Conservation (phyloP, 169 alveolate species). For the Babesia ovis region DNA sequence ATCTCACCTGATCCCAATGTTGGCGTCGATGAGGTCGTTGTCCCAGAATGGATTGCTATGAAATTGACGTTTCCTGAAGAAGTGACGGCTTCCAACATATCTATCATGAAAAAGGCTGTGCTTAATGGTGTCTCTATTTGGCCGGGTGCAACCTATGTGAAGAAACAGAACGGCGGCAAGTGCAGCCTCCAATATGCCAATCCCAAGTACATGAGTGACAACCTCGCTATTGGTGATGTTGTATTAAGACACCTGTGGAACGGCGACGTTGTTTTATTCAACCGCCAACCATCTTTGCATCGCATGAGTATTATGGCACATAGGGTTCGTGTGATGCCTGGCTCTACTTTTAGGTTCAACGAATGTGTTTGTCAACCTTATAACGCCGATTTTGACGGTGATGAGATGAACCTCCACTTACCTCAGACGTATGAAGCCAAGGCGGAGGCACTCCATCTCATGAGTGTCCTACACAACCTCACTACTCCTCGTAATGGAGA, state of each 20-base stretch:
- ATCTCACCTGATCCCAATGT: constrained; percentile 99
- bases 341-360: constrained; percentile 95
- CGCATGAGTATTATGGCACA: constrained; percentile 97
- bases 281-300: constrained; percentile 98
- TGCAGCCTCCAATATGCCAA: constrained; percentile 84
- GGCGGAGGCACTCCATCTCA: constrained; percentile 92
- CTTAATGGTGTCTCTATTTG: constrained; percentile 90
- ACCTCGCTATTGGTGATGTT: constrained; percentile 89
- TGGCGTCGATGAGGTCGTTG: constrained; percentile 94
- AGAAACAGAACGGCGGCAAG: constrained; percentile 77
- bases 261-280: constrained; percentile 97
- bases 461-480: constrained; percentile 92
- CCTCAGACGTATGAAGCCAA: constrained; percentile 98
- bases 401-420: constrained; percentile 98
- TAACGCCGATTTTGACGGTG: constrained; percentile 99
- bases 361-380: constrained; percentile 98
- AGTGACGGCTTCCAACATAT: constrained; percentile 89
- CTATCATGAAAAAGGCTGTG: constrained; percentile 85
- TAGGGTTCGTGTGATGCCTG: constrained; percentile 92
- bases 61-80: constrained; percentile 95
- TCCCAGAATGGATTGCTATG: constrained; percentile 96
- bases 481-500: constrained; percentile 98
- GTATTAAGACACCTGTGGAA: constrained; percentile 96
- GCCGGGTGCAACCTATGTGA: constrained; percentile 96
- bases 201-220: constrained; percentile 81